Evolutionary conservation across 2,329 filamentous ascomycete species (phyloP).

Genomic region (Hymenoscyphus fructigenus): DNA sequence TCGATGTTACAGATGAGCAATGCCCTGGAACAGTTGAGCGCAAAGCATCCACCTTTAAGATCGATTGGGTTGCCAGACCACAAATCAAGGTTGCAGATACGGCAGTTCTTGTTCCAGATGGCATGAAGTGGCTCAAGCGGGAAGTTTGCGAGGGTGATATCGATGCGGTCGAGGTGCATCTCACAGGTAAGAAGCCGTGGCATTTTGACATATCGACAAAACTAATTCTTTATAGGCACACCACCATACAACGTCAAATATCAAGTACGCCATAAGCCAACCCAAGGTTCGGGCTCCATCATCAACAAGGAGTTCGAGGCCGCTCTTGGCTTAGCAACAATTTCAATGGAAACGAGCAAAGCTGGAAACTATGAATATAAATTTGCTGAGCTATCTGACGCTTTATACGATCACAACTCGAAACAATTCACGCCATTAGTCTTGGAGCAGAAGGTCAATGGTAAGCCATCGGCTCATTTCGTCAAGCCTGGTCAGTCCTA

Average conservation of each 20-base stretch:
- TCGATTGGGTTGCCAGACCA: slow-evolving; percentile 84
- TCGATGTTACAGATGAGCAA: slow-evolving; percentile 72
- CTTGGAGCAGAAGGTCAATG: slow-evolving; percentile 80
- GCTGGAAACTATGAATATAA: slow-evolving; percentile 83
- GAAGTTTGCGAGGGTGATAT: slow-evolving; percentile 94
- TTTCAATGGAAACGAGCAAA: slow-evolving; percentile 82
- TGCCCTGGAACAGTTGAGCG: slow-evolving; percentile 81
- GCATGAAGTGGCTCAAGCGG: slow-evolving; percentile 64
- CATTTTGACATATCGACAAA: background rate
- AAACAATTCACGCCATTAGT: slow-evolving; percentile 64
- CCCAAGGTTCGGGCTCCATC: slow-evolving; percentile 62
- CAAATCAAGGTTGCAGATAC: slow-evolving; percentile 65
- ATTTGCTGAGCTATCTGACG: slow-evolving; percentile 80
- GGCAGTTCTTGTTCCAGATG: slow-evolving; percentile 56
- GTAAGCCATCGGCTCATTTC: slow-evolving; percentile 80
- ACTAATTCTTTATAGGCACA: slow-evolving; percentile 50
- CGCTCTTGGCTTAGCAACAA: slow-evolving; percentile 70
- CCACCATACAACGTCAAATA: slow-evolving; percentile 84
- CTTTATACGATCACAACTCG: slow-evolving; percentile 75
- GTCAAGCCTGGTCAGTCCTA: slow-evolving; percentile 86
- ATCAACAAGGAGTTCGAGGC: slow-evolving; percentile 74
- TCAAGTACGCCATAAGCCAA: slow-evolving; percentile 70
- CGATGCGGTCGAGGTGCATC: slow-evolving; percentile 77
- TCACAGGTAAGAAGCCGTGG: slow-evolving; percentile 62
- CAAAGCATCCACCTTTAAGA: slow-evolving; percentile 70